A percentile compares a stretch with the other conserved stretches of the same genome.
Conservation (phyloP, 768 basidiomycete species). For the Cubamyces lactineus region DNA sequence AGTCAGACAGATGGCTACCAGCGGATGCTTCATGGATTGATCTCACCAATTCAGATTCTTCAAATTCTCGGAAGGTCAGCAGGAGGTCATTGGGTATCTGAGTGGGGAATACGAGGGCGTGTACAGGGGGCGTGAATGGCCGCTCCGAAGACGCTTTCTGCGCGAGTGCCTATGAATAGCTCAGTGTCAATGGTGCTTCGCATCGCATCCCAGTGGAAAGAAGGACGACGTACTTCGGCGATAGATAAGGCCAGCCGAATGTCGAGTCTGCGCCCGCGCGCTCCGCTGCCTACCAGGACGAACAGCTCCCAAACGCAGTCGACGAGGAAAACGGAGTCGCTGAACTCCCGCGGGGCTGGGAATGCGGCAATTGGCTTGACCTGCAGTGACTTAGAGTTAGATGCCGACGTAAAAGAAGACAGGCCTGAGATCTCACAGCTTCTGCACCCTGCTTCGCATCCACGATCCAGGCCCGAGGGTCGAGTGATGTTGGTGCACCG, state of each 20-base stretch:
- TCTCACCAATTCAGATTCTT: slow-evolving; percentile 62
- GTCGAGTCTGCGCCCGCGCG: slow-evolving; percentile 59
- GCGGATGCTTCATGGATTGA: not conserved
- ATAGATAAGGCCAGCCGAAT: slow-evolving; percentile 64
- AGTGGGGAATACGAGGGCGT: slow-evolving; percentile 74
- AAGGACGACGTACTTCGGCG: slow-evolving; percentile 50
- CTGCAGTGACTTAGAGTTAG: slow-evolving; percentile 39
- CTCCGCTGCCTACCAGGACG: slow-evolving; percentile 67
- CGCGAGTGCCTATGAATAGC: slow-evolving; percentile 53
- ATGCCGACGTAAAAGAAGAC: not conserved
- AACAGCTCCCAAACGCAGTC: slow-evolving; percentile 85
- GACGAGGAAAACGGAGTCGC: slow-evolving; percentile 60
- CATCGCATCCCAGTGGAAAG: not conserved
- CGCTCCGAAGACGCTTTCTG: slow-evolving; percentile 50
- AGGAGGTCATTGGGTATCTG: slow-evolving; percentile 73
- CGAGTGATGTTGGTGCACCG: slow-evolving; percentile 33
- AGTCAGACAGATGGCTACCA: slow-evolving; percentile 2
- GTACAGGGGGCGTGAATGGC: slow-evolving; percentile 75
- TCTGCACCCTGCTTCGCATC: slow-evolving; percentile 40
- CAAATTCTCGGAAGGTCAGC: slow-evolving; percentile 67
- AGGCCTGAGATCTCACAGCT: slow-evolving; percentile 42
- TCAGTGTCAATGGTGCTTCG: not conserved
- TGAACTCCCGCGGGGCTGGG: slow-evolving; percentile 40
- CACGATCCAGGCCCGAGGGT: slow-evolving; percentile 66
- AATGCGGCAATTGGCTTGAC: slow-evolving; percentile 49